Evolutionary conservation across 2,329 filamentous ascomycete genomes (phyloP).

Genomic region (Calonectria pseudoturangicola): DNA sequence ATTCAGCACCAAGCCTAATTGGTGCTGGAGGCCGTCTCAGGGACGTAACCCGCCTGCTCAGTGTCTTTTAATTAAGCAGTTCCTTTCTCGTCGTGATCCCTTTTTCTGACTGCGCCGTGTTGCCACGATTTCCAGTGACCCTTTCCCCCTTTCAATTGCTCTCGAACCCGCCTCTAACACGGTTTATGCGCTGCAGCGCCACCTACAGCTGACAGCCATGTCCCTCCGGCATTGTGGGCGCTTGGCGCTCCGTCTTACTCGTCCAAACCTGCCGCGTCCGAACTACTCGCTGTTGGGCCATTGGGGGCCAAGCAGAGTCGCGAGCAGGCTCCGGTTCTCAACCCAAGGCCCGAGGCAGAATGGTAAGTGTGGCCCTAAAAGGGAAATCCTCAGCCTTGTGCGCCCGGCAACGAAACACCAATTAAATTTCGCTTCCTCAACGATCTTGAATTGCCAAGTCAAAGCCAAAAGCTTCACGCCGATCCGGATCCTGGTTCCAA

Average conservation of each 20-base stretch:
- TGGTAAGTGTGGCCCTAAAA: slow-evolving; percentile 50
- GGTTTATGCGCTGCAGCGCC: slow-evolving; percentile 27
- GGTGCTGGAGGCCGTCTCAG: slow-evolving; percentile 27
- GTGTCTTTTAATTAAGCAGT: slow-evolving; percentile 23
- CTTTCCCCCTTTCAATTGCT: slow-evolving; percentile 41
- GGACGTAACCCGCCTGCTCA: slow-evolving; percentile 23
- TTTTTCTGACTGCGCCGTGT: slow-evolving; percentile 42
- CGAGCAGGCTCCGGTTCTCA: slow-evolving; percentile 53
- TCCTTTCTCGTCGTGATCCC: slow-evolving; percentile 36
- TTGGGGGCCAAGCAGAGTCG: slow-evolving; percentile 47
- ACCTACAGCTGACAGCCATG: slow-evolving; percentile 44
- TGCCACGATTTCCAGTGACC: slow-evolving; percentile 39
- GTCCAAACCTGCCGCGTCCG: slow-evolving; percentile 46
- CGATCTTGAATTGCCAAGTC: slow-evolving; percentile 2
- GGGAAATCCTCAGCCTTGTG: neutral
- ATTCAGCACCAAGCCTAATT: slow-evolving; percentile 50
- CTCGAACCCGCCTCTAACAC: neutral
- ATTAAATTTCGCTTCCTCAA: neutral
- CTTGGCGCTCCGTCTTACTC: slow-evolving; percentile 53
- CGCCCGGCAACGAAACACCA: neutral
- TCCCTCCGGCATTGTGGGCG: slow-evolving; percentile 53
- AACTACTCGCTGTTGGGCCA: slow-evolving; percentile 39
- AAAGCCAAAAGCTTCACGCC: slow-evolving; percentile 1
- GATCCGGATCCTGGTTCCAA: slow-evolving; percentile 10
- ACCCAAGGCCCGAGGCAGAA: slow-evolving; percentile 52